These are phyloP conservation scores for Actinomucor elegans DNA, from an alignment of 371 early-diverging fungal genomes.

Conservation along the genomic window DNA sequence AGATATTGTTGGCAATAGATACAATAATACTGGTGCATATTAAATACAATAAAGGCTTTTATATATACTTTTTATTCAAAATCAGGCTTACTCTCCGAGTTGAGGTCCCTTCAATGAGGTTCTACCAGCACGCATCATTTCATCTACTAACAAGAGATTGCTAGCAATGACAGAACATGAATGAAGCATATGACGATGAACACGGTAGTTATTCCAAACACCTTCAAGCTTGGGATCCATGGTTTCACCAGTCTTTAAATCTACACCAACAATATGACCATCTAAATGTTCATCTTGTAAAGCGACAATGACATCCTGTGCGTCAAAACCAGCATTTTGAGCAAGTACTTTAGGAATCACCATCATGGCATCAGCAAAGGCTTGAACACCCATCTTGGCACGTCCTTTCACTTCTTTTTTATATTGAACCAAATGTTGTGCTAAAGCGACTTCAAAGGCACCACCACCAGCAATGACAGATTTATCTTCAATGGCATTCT, in stretches of 20 bases:
- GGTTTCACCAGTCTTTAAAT: constrained; percentile 93
- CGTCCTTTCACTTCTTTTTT: constrained; percentile 91
- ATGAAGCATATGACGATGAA: constrained; percentile 94
- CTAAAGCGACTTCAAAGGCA: constrained; percentile 91
- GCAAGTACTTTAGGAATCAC: constrained; percentile 97
- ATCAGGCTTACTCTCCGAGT: constrained; percentile 31
- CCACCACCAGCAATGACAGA: constrained; percentile 96
- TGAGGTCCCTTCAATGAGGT: constrained; percentile 68
- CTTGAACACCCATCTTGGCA: constrained; percentile 95
- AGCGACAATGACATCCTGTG: constrained; percentile 94
- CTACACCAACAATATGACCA: constrained; percentile 92
- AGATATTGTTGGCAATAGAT: constrained; percentile 35
- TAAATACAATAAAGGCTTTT: constrained; percentile 5
- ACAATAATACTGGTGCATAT: not conserved
- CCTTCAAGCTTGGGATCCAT: constrained; percentile 93
- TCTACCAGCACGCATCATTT: constrained; percentile 97
- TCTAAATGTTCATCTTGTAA: constrained; percentile 91
- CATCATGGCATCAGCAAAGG: constrained; percentile 95
- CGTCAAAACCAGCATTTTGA: constrained; percentile 96
- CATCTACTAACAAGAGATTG: constrained; percentile 98
- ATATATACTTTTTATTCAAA: constrained; percentile 5
- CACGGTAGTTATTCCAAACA: constrained; percentile 98
- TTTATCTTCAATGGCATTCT: constrained; percentile 95
- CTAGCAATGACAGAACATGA: constrained; percentile 96
- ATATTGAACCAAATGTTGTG: constrained; percentile 81